Evolutionary conservation across 208 protist species (phyloP), one percentile per base, ranked within the genome.

Genomic region (Angomonas ambiguus): DNA sequence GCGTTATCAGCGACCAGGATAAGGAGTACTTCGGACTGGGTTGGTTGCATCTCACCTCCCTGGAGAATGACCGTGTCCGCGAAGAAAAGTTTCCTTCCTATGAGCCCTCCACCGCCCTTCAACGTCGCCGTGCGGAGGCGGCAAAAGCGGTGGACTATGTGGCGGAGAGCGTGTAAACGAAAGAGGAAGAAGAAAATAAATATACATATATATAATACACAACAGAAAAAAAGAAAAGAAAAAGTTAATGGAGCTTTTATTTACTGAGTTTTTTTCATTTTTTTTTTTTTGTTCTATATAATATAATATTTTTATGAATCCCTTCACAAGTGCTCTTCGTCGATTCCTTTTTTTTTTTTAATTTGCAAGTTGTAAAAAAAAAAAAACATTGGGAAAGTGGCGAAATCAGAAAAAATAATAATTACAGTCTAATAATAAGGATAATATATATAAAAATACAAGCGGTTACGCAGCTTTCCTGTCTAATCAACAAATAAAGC

Each of bases 31-130:
- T 94, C 62, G 88, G 88, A 2, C 85, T 94, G 8, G 68, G 79
- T 27, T 94, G 88, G 88, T 28, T 92, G 25, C 76, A 89, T 65
- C 79, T 68, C 64, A 72, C 81, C 1, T 60, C 68, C 3, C 48
- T 92, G 11, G 76, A 91, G 55, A 77, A 88, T 49, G 88, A 92
- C 38, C 64, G 69, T 27, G 69, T 80, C 34, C 77, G 88, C 1
- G 88, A 94, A 69, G 74, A 80, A 64, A 86, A 86, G 76, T 92
- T 88, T 69, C 88, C 88, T 0, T 65, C 83, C 10, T 85, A 94
- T 57, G 82, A 91, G 68, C 88, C 88, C 10, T 63, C 60, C 55
- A 87, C 78, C 53, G 66, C 57, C 11, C 74, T 79, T 31, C 82
- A 94, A 76, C 80, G 74, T 38, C 84, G 83, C 51, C 85, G 88